A percentile compares a stretch with the other conserved stretches of the same genome.
These are phyloP conservation scores for Ustilago sp. DNA, from an alignment of 1,284 basidiomycete species.

Conservation along the genomic window DNA sequence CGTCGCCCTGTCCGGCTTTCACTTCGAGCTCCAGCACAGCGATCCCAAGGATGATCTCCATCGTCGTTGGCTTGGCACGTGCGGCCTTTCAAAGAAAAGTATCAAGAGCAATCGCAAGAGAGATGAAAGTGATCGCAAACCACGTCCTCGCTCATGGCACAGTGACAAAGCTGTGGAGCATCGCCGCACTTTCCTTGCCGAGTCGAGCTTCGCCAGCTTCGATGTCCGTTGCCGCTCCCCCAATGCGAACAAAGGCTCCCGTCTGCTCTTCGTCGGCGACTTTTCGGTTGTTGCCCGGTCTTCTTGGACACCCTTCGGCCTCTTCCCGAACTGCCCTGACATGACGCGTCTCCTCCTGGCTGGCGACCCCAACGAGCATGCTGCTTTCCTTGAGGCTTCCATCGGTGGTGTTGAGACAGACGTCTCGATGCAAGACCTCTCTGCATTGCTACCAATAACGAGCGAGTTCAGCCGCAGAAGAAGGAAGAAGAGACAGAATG, in stretches of 20 bases:
- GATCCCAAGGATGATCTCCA: conserved; percentile 51
- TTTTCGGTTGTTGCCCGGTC: conserved; percentile 37
- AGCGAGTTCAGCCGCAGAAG: conserved; percentile 24
- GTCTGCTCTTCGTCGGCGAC: conserved; percentile 44
- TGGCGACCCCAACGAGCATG: conserved; percentile 65
- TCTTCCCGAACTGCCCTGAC: conserved; percentile 34
- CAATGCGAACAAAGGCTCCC: conserved; percentile 11
- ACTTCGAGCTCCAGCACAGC: conserved; percentile 57
- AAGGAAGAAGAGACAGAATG: conserved; percentile 16
- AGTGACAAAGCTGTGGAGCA: conserved; percentile 43
- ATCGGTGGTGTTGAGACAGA: conserved; percentile 51
- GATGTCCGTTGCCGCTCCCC: conserved; percentile 38
- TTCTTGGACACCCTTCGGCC: conserved; percentile 64
- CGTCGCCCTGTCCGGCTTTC: conserved; percentile 35
- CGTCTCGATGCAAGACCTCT: conserved; percentile 27
- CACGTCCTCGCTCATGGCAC: background rate
- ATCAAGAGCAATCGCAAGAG: conserved; percentile 1
- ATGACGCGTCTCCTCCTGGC: conserved; percentile 36
- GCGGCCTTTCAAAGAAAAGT: conserved; percentile 36
- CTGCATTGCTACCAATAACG: conserved; percentile 30
- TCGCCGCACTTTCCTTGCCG: conserved; percentile 55
- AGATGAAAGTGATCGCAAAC: background rate
- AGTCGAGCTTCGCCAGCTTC: conserved; percentile 38
- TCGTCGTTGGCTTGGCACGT: conserved; percentile 65
- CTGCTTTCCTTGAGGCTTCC: conserved; percentile 37